Percentiles rank a stretch among this genome's conserved stretches.
Evolutionary conservation across 345 rosid genomes (phyloP).

Genomic region (Ailanthus altissimus): DNA sequence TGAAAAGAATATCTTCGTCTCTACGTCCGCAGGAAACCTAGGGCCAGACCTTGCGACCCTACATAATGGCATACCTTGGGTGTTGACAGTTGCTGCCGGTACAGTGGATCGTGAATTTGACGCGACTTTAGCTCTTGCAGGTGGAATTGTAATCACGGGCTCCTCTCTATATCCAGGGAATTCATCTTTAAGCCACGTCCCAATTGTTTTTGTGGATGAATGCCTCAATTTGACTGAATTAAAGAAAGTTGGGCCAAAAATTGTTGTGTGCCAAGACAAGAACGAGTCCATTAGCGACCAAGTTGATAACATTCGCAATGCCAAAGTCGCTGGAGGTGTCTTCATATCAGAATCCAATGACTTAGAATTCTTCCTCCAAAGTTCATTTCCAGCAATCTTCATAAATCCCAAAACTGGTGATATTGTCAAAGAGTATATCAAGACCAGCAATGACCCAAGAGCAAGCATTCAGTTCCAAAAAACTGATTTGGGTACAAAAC

Average conservation of each 20-base stretch:
- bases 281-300: slow-evolving; percentile 29
- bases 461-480: slow-evolving; percentile 41
- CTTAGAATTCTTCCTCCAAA: slow-evolving; percentile 18
- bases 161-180: slow-evolving; percentile 33
- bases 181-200: slow-evolving; percentile 20
- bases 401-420: slow-evolving; percentile 31
- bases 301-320: slow-evolving; percentile 21
- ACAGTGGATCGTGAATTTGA: slow-evolving; percentile 42
- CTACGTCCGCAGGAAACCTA: slow-evolving; percentile 49
- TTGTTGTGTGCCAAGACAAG: slow-evolving; percentile 51
- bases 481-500: slow-evolving; percentile 33
- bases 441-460: slow-evolving; percentile 26
- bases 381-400: slow-evolving; percentile 39
- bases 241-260: slow-evolving; percentile 25
- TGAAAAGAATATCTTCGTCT: slow-evolving; percentile 50
- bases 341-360: slow-evolving; percentile 43
- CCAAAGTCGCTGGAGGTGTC: slow-evolving; percentile 36
- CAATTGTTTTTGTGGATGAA: slow-evolving; percentile 40
- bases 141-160: slow-evolving; percentile 34
- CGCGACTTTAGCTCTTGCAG: slow-evolving; percentile 34
- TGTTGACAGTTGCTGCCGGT: slow-evolving; percentile 50
- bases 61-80: slow-evolving; percentile 56
- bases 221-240: slow-evolving; percentile 34
- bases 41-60: slow-evolving; percentile 34
- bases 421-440: slow-evolving; percentile 40